Percentiles rank a stretch among this genome's conserved stretches.
Conservation (phyloP, 169 alveolate genomes). For the Blepharisma undulans region DNA sequence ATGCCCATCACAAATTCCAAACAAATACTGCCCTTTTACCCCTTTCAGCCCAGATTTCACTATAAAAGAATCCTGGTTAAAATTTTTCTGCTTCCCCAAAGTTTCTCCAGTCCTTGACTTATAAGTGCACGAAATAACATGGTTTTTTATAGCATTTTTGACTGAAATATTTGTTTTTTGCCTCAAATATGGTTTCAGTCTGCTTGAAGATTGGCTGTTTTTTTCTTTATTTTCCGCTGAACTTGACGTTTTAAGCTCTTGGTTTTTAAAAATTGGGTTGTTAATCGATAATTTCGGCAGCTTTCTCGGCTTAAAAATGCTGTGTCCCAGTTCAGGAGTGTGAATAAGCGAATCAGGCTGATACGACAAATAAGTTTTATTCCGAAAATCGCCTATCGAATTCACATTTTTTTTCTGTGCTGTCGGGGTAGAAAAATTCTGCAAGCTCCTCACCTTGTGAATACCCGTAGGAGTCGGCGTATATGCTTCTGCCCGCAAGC, state of each 20-base stretch:
- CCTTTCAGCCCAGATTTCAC: constrained; percentile 12
- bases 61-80: constrained; percentile 48
- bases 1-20: constrained; percentile 88
- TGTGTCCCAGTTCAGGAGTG: neutral
- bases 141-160: neutral
- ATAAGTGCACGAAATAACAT: neutral
- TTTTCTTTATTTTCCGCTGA: neutral
- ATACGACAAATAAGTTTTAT: neutral
- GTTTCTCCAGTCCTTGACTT: constrained; percentile 37
- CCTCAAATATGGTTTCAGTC: neutral
- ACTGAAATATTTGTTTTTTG: neutral
- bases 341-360: neutral
- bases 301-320: neutral
- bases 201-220: neutral
- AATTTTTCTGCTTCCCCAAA: constrained; percentile 29
- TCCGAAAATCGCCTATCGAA: neutral
- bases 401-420: neutral
- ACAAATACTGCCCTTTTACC: constrained; percentile 47
- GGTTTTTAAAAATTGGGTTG: neutral
- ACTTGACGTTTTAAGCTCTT: neutral
- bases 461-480: neutral
- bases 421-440: neutral
- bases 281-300: neutral
- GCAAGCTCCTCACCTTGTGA: neutral
- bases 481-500: neutral